Base-by-base conservation (phyloP, 352 stramenopile genomes). In the Globisporangium canariense region DNA sequence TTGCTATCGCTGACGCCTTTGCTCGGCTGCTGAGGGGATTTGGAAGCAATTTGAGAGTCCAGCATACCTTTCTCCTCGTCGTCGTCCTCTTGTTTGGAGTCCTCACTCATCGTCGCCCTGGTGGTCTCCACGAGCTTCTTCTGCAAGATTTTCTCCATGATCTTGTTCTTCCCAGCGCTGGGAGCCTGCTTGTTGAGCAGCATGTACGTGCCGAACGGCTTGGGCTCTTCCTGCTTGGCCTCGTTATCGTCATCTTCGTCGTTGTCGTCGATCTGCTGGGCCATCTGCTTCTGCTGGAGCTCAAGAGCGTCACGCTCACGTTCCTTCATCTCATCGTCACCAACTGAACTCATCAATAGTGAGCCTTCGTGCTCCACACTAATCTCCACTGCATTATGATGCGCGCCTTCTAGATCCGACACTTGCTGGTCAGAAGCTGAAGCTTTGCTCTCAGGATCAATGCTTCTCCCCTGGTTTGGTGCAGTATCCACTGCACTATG, bases 121-220 rank as follows among this genome's bases (percentile, higher is more conserved):
- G 20, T 43, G 25, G n/a, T 8, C 43, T 25, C 28, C 1, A 34
- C 32, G 9, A 58, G 38, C 20, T 40, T 59, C 43, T 74, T 79
- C 16, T 79, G 69, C 10, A 69, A 40, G 20, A 81, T 62, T 16
- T 69, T 79, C 20, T 76, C 71, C 47, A 85, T 66, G 40, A 80
- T 64, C 10, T 73, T 73, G 58, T 58, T 67, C 64, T 85, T 83
- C 4, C 74, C 75, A 4, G 64, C 62, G 3, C 43, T 67, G 30
- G 65, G 38, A 13, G 62, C 60, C 45, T 83, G 69, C 40, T 79
- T 79, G 46, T 57, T 70, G 60, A 83, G 67, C 38, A 84, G 67
- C 65, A 80, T 81, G 61, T 74, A 81, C 20, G 76, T 79, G 0
- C 78, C 76, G 5, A 68, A 67, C 5, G 68, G 65, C 32, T 77